Evolutionary conservation across 257 asterid species (phyloP).

Genomic region (Nicotiana otophora): DNA sequence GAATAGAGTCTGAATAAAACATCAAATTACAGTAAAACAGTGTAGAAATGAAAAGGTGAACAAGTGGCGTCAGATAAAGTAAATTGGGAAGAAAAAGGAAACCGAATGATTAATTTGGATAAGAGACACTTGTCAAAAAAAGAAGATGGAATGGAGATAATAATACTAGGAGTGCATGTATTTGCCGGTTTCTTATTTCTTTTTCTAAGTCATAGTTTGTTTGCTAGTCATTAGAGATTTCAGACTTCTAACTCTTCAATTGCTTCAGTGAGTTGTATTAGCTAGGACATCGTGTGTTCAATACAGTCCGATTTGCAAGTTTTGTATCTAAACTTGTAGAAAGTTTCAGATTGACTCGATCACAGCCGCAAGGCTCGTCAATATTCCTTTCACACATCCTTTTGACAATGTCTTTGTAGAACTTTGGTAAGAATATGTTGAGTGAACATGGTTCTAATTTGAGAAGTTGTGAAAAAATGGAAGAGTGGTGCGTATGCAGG

Average conservation of each 20-base stretch:
- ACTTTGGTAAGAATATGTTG: not conserved
- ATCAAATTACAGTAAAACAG: not conserved
- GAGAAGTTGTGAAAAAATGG: not conserved
- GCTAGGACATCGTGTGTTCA: not conserved
- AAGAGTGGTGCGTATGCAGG: not conserved
- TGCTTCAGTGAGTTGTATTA: not conserved
- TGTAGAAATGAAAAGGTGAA: not conserved
- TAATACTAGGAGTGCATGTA: not conserved
- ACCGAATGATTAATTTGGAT: too few relatives aligned
- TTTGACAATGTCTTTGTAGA: not conserved
- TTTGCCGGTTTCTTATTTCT: not conserved
- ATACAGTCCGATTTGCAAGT: not conserved
- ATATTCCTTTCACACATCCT: not conserved
- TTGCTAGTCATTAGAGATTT: not conserved
- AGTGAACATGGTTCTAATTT: not conserved
- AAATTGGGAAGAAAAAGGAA: too few relatives aligned
- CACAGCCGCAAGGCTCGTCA: not conserved
- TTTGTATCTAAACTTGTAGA: not conserved
- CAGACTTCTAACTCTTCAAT: not conserved
- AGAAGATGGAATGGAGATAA: not conserved
- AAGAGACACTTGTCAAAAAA: not conserved
- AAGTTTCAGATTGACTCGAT: not conserved
- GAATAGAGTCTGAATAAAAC: not conserved
- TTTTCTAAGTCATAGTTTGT: slow-evolving; percentile 1
- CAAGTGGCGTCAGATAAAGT: not conserved